These are phyloP conservation scores for Trametes versicolor DNA, from an alignment of 1,284 basidiomycete species.

Conservation along the genomic window DNA sequence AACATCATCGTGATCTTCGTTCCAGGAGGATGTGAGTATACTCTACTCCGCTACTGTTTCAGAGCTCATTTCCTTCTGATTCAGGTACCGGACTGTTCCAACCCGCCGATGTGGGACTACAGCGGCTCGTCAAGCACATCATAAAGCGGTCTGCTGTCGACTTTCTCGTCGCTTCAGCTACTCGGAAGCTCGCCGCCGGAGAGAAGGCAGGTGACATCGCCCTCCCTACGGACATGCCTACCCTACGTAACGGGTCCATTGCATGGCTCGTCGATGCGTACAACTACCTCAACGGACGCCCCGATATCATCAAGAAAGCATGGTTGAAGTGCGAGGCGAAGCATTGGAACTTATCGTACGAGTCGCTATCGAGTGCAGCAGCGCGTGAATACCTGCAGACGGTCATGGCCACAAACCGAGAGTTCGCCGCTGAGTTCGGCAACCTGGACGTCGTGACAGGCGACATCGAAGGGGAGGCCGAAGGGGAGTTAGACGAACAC, in stretches of 20 bases:
- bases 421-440: not conserved
- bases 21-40: slow-evolving; percentile 7
- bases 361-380: not conserved
- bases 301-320: slow-evolving; percentile 2
- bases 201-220: slow-evolving; percentile 1
- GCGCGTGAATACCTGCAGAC: not conserved
- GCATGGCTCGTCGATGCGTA: slow-evolving; percentile 8
- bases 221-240: slow-evolving; percentile 2
- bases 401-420: not conserved
- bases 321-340: slow-evolving; percentile 5
- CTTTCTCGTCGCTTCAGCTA: slow-evolving; percentile 4
- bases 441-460: not conserved
- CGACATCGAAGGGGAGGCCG: not conserved
- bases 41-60: too few relatives aligned
- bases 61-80: too few relatives aligned
- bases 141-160: slow-evolving; percentile 8
- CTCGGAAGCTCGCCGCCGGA: not conserved
- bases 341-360: slow-evolving; percentile 2
- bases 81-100: slow-evolving; percentile 1
- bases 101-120: not conserved
- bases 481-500: not conserved
- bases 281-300: not conserved
- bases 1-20: slow-evolving; percentile 8
- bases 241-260: slow-evolving; percentile 4
- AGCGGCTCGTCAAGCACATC: slow-evolving; percentile 1